Evolutionary conservation across 768 basidiomycete genomes (phyloP), one percentile per base, ranked within the genome.

Genomic region (Mycena sanguinolenta): DNA sequence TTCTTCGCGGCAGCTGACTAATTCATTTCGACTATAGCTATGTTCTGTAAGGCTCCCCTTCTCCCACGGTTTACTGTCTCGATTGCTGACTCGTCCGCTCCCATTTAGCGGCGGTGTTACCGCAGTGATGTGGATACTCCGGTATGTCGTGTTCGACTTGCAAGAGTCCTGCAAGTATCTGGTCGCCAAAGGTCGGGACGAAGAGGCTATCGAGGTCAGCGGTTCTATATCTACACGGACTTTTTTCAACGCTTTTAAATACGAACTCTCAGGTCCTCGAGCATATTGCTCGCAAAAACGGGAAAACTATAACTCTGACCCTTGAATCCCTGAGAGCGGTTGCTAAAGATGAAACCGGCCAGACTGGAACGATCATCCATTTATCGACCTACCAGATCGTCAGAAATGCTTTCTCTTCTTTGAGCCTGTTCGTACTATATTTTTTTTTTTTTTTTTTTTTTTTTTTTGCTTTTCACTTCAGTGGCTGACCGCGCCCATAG

Each of bases 281-380:
- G 68, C 81, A 84, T 46, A 81, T 90, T 52, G 88, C 89, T 9
- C 78, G 76, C 54, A 79, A 81, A 23, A 89, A 90, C 57, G 84
- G 86, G 50, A 84, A 73, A 69, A 79, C 79, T 6, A 83, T 85
- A n/a, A n/a, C n/a, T n/a, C n/a, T n/a, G n/a, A n/a, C n/a, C n/a
- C n/a, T n/a, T n/a, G n/a, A n/a, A n/a, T n/a, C n/a, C n/a, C n/a
- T n/a, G n/a, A n/a, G n/a, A n/a, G n/a, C n/a, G n/a, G n/a, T n/a
- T n/a, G n/a, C 79, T 1, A 74, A 72, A 13, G 74, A 74, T 4
- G 42, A 71, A 39, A 58, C 65, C 3, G 25, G 65, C 50, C 32
- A 75, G 25, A 61, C 66, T n/a, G 73, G 74, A 69, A 76, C 78
- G 32, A 57, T 36, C 55, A 57, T 34, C n/a, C 34, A 57, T 57